A percentile compares a stretch with the other conserved stretches of the same genome.
Conservation (phyloP, 1,284 basidiomycete genomes). For the Ganoderma sinense region DNA sequence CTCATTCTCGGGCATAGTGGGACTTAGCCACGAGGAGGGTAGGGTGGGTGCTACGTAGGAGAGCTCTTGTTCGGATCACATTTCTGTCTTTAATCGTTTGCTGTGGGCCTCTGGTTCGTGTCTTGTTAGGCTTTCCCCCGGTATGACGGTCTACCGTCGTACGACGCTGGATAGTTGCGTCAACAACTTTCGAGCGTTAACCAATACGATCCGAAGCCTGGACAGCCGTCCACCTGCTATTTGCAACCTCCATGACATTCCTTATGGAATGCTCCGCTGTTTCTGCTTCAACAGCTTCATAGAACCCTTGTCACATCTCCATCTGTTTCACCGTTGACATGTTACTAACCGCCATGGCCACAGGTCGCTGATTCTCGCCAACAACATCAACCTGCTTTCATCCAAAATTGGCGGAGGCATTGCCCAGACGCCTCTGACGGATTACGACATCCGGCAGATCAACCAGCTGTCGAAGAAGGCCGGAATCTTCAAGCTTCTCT, state of each 20-base stretch:
- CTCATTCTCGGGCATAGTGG: neutral
- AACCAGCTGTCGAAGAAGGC: conserved; percentile 91
- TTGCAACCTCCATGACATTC: neutral
- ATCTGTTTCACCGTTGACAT: neutral
- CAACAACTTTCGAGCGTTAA: neutral
- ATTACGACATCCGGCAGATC: conserved; percentile 95
- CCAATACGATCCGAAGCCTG: neutral
- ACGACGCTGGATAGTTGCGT: neutral
- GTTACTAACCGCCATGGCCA: conserved; percentile 5
- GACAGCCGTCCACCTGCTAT: neutral
- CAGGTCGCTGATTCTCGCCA: conserved; percentile 94
- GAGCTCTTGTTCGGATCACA: neutral
- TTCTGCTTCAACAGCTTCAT: neutral
- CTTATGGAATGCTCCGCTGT: neutral
- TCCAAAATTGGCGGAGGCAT: conserved; percentile 97
- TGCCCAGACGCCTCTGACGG: conserved; percentile 92
- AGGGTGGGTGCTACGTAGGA: neutral
- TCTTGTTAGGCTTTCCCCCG: neutral
- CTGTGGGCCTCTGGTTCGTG: no score
- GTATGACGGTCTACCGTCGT: neutral
- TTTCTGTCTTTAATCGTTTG: neutral
- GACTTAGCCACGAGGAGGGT: neutral
- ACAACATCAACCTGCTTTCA: conserved; percentile 96
- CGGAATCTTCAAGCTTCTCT: conserved; percentile 90
- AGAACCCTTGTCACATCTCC: neutral